Percentiles rank a stretch among this genome's conserved stretches.
Evolutionary conservation across 1,139 yeast species (phyloP).

Genomic region (Blastobotrys arbuscula): DNA sequence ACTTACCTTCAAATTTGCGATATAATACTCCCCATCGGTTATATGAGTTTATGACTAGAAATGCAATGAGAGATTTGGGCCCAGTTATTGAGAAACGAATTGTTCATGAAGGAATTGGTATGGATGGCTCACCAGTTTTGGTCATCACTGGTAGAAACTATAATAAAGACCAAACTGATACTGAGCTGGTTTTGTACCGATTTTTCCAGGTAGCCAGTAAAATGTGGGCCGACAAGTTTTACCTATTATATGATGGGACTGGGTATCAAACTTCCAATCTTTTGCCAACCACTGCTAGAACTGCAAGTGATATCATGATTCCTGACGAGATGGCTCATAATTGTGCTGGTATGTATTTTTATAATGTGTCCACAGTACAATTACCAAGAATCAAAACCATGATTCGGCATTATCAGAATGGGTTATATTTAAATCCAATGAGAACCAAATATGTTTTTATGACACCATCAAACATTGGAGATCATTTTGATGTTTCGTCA

Average conservation of each 20-base stretch:
- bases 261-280: constrained; percentile 42
- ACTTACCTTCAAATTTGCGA: constrained; percentile 10
- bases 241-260: constrained; percentile 64
- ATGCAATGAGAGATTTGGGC: constrained; percentile 52
- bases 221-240: constrained; percentile 66
- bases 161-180: constrained; percentile 42
- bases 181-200: constrained; percentile 54
- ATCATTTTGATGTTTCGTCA: constrained; percentile 21
- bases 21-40: constrained; percentile 34
- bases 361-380: constrained; percentile 51
- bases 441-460: constrained; percentile 23
- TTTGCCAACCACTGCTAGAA: constrained; percentile 30
- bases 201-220: constrained; percentile 64
- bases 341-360: constrained; percentile 52
- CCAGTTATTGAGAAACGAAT: constrained; percentile 42
- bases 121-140: constrained; percentile 69
- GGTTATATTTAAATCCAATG: constrained; percentile 24
- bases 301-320: constrained; percentile 24
- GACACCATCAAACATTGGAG: constrained; percentile 22
- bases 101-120: constrained; percentile 58
- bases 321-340: constrained; percentile 50
- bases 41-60: constrained; percentile 70
- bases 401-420: constrained; percentile 20
- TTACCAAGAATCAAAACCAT: constrained; percentile 33
- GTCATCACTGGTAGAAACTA: constrained; percentile 49